Evolutionary conservation across 2,329 filamentous ascomycete genomes (phyloP).

Genomic region (Lecanicillium sp.): DNA sequence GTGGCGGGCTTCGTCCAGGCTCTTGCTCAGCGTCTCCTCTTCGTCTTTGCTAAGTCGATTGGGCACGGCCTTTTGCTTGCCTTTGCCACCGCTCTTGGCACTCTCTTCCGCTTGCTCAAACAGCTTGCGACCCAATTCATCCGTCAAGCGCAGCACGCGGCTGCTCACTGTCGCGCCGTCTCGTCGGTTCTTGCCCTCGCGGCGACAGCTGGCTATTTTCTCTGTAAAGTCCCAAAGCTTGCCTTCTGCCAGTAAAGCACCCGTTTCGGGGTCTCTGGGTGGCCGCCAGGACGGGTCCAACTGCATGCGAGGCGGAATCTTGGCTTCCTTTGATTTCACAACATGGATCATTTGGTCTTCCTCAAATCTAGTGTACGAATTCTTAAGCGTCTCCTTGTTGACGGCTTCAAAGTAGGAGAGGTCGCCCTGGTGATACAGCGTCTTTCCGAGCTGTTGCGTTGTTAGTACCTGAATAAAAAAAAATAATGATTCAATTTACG

Average conservation of each 20-base stretch:
- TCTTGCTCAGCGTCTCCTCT: constrained; percentile 36
- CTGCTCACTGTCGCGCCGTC: constrained; percentile 85
- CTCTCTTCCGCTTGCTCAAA: constrained; percentile 52
- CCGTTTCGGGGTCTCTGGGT: constrained; percentile 54
- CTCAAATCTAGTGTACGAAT: constrained; percentile 80
- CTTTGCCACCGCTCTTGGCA: constrained; percentile 27
- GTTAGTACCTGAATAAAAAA: background rate
- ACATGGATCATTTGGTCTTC: constrained; percentile 84
- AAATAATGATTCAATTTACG: constrained; percentile 23
- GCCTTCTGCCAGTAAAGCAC: constrained; percentile 61
- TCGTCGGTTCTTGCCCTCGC: constrained; percentile 93
- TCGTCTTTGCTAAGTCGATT: constrained; percentile 47
- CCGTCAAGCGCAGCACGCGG: constrained; percentile 71
- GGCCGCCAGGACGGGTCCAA: constrained; percentile 73
- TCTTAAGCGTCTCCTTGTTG: constrained; percentile 96
- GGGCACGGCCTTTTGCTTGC: constrained; percentile 31
- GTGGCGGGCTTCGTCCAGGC: constrained; percentile 40
- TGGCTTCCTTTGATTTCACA: constrained; percentile 60
- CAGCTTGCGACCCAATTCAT: constrained; percentile 63
- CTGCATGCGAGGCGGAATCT: constrained; percentile 55
- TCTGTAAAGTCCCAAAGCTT: constrained; percentile 89
- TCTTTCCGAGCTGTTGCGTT: constrained; percentile 70
- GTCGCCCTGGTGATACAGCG: constrained; percentile 94
- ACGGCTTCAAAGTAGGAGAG: constrained; percentile 96
- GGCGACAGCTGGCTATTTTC: constrained; percentile 70